These are phyloP conservation scores for Trichoderma parareesei DNA, from an alignment of 495 filamentous ascomycete species.

Conservation along the genomic window DNA sequence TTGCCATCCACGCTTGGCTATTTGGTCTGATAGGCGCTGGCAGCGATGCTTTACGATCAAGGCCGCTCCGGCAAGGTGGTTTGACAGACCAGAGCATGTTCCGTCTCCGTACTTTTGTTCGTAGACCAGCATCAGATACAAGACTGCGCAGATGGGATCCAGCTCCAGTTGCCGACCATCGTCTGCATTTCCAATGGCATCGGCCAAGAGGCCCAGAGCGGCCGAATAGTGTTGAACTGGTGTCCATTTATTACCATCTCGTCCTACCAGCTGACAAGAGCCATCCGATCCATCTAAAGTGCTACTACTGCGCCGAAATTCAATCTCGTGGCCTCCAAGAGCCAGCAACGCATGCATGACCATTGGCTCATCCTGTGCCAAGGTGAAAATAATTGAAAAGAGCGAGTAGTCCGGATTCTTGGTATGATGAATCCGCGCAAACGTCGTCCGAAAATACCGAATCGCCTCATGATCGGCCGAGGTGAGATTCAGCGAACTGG, in stretches of 20 bases:
- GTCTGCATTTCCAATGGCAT: neutral
- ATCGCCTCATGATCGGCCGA: conserved; percentile 6
- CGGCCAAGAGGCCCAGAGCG: conserved; percentile 3
- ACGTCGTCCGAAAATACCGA: conserved; percentile 1
- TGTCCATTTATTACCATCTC: neutral
- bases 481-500: neutral
- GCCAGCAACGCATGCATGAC: neutral
- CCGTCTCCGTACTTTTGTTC: conserved; percentile 3
- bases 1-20: neutral
- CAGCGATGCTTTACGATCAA: neutral
- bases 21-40: neutral
- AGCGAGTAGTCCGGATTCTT: conserved; percentile 5
- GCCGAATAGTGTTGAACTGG: conserved; percentile 2
- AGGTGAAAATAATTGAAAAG: neutral
- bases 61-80: neutral
- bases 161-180: neutral
- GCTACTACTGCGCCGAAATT: neutral
- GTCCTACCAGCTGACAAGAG: neutral
- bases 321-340: conserved; percentile 1
- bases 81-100: neutral
- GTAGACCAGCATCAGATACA: conserved; percentile 5
- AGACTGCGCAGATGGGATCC: neutral
- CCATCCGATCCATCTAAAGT: neutral
- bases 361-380: conserved; percentile 3
- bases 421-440: neutral